phyloP scores from a whole-genome alignment of 2,329 filamentous ascomycete genomes.

The Aureobasidium subglaciale region DNA sequence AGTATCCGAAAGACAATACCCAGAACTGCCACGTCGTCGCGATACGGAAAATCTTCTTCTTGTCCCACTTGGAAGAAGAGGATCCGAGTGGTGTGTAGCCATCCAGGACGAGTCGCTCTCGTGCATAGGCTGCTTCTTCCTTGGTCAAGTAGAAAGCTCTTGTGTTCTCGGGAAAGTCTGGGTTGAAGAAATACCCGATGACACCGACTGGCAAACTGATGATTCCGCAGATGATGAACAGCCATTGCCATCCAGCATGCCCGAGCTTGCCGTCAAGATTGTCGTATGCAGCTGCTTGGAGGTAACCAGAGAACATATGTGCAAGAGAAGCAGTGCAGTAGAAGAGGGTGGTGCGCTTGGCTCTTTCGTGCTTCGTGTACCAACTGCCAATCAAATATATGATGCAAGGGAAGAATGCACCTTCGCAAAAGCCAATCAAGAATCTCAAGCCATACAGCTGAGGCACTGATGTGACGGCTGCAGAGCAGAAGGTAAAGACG shows the following conservation, averaged over 20 bases:
- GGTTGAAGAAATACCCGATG: conserved; percentile 49
- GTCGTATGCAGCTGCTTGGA: conserved; percentile 48
- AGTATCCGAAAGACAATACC: conserved; percentile 43
- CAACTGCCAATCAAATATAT: conserved; percentile 13
- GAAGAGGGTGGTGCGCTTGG: conserved; percentile 44
- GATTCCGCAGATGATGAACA: conserved; percentile 29
- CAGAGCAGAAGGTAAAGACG: conserved; percentile 52
- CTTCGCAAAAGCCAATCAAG: conserved; percentile 18
- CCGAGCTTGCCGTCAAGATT: conserved; percentile 42
- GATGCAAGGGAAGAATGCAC: conserved; percentile 20
- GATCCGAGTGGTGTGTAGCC: conserved; percentile 8
- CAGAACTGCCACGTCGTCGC: conserved; percentile 43
- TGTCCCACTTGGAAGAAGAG: conserved; percentile 33
- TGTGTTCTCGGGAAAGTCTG: conserved; percentile 35
- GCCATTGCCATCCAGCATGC: conserved; percentile 50
- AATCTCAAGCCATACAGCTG: conserved; percentile 16
- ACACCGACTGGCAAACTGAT: conserved; percentile 49
- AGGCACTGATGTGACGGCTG: conserved; percentile 41
- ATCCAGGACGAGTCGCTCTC: conserved; percentile 35
- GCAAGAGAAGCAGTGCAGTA: conserved; percentile 47
- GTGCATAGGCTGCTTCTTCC: conserved; percentile 41
- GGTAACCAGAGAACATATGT: conserved; percentile 55
- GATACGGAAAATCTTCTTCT: conserved; percentile 26
- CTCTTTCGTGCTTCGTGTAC: conserved; percentile 18
- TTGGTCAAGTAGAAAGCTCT: conserved; percentile 43